Conservation (phyloP, 768 basidiomycete species). For the Exidia glandulosa region DNA sequence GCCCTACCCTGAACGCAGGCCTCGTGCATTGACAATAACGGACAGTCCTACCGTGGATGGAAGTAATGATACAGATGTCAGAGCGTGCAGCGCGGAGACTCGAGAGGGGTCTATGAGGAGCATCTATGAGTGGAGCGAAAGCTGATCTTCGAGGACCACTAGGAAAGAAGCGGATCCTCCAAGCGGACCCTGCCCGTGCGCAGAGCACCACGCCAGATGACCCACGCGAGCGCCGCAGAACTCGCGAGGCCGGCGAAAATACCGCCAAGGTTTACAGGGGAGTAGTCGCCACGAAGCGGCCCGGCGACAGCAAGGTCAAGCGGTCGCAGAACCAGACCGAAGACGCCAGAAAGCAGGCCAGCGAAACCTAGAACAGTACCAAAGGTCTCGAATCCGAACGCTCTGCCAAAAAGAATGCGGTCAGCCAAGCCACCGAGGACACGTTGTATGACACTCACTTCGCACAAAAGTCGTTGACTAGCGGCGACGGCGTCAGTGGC, state of each 20-base stretch:
- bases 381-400: slow-evolving; percentile 24
- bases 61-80: too few species aligned
- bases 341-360: slow-evolving; percentile 22
- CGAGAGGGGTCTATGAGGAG: too few species aligned
- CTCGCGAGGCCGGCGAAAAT: slow-evolving; percentile 13
- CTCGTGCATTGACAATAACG: too few species aligned
- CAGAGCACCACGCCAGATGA: not conserved
- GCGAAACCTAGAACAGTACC: slow-evolving; percentile 26
- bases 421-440: slow-evolving; percentile 1
- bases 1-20: too few species aligned
- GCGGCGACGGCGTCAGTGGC: slow-evolving; percentile 3
- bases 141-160: too few species aligned
- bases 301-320: slow-evolving; percentile 23
- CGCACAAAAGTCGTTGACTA: slow-evolving; percentile 12
- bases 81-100: too few species aligned
- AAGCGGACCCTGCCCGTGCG: not conserved
- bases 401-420: slow-evolving; percentile 2
- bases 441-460: slow-evolving; percentile 4
- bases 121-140: too few species aligned
- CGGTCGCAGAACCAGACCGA: slow-evolving; percentile 22
- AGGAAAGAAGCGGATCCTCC: too few species aligned
- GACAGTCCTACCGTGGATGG: too few species aligned
- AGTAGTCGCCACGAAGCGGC: slow-evolving; percentile 19
- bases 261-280: slow-evolving; percentile 17
- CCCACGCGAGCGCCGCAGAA: slow-evolving; percentile 7